Conservation (phyloP, 2,329 filamentous ascomycete species). For the Stagonosporopsis rhizophila region DNA sequence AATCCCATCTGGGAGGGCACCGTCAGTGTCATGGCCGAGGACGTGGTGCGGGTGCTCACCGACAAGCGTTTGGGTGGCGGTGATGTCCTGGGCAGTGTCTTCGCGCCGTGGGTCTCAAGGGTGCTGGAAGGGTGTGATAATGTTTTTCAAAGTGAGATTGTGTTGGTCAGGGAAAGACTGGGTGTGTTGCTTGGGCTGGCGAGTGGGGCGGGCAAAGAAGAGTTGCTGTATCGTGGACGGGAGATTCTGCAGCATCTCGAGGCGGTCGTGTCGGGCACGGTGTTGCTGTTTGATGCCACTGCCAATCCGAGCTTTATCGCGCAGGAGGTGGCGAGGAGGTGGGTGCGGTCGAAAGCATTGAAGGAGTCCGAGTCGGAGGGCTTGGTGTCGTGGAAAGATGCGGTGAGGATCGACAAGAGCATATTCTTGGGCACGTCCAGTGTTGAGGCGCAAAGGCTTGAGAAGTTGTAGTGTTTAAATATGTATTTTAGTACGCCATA, state of each 20-base stretch:
- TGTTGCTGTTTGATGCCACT: constrained; percentile 50
- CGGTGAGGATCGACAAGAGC: constrained; percentile 23
- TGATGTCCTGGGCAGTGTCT: constrained; percentile 27
- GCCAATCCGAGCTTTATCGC: constrained; percentile 43
- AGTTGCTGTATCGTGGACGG: constrained; percentile 36
- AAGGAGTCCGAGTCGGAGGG: background rate
- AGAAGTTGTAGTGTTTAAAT: constrained; percentile 17
- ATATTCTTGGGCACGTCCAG: constrained; percentile 26
- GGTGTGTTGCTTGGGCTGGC: constrained; percentile 17
- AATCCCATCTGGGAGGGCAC: constrained; percentile 76
- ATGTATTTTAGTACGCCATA: background rate
- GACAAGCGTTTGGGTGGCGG: constrained; percentile 42
- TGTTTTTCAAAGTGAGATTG: constrained; percentile 18
- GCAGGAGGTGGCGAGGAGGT: constrained; percentile 47
- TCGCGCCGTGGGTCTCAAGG: constrained; percentile 27
- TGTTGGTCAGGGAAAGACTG: constrained; percentile 20
- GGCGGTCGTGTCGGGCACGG: constrained; percentile 45
- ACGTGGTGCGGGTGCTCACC: constrained; percentile 55
- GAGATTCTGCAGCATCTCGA: constrained; percentile 40
- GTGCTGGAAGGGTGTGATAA: constrained; percentile 19
- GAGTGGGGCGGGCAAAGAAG: constrained; percentile 22
- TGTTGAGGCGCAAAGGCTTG: background rate
- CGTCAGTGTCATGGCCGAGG: constrained; percentile 70
- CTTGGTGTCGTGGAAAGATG: constrained; percentile 12
- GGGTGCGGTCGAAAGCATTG: constrained; percentile 26